Percentiles rank a stretch among this genome's conserved stretches.
Evolutionary conservation across 768 basidiomycete genomes (phyloP).

Genomic region (Pulveroboletus sp.): DNA sequence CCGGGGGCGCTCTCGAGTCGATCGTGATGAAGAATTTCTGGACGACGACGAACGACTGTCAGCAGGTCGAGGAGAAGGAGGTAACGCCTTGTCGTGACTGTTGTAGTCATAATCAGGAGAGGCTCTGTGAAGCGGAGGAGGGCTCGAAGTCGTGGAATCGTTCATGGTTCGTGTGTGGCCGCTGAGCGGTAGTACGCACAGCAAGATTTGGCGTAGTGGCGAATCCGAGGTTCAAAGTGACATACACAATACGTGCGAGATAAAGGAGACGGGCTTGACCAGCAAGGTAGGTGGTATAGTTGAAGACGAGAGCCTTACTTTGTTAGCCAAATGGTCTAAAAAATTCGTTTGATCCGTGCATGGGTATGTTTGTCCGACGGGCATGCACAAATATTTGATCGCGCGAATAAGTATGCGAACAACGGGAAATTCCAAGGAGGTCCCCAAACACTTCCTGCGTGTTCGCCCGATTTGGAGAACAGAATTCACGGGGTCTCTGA

Average conservation of each 20-base stretch:
- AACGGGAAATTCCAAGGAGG: conserved; percentile 7
- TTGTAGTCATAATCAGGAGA: conserved; percentile 6
- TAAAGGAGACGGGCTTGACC: background rate
- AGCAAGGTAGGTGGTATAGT: background rate
- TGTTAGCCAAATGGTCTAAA: background rate
- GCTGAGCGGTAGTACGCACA: background rate
- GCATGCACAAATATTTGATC: conserved; percentile 13
- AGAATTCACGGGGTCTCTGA: conserved; percentile 19
- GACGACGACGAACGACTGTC: conserved; percentile 20
- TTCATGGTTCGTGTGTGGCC: conserved; percentile 12
- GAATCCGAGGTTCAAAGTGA: conserved; percentile 8
- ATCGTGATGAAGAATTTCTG: conserved; percentile 15
- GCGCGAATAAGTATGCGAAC: background rate
- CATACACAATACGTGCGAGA: background rate
- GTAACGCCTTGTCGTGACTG: conserved; percentile 16
- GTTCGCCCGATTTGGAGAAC: conserved; percentile 9
- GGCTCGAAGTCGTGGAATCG: conserved; percentile 2
- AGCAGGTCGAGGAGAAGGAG: conserved; percentile 18
- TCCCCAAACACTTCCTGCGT: conserved; percentile 10
- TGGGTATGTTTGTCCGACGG: conserved; percentile 15
- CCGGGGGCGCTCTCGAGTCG: conserved; percentile 17
- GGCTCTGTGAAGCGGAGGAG: conserved; percentile 11
- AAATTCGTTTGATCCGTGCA: conserved; percentile 9
- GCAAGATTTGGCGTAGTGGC: conserved; percentile 1
- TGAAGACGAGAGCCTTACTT: conserved; percentile 1